Evolutionary conservation across 2,329 filamentous ascomycete species (phyloP), one percentile per base, ranked within the genome.

Genomic region (Daldinia sp.): DNA sequence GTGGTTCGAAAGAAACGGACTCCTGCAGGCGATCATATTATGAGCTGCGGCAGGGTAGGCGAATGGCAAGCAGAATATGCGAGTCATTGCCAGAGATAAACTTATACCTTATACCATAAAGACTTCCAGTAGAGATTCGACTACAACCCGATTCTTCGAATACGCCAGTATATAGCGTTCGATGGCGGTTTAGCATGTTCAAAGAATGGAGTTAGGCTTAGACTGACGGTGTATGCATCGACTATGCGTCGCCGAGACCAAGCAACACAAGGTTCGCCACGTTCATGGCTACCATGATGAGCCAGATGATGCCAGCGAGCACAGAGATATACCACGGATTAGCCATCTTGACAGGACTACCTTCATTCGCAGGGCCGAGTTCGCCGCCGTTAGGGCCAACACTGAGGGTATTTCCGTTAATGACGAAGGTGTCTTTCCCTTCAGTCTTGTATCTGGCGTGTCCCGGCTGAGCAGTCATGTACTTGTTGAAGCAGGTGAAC

Each of bases 401-500:
- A 25, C 17, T 35, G 13, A 65, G 48, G 19, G 27, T 41, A 3
- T 25, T 35, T 6, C 34, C 57, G 39, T 63, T 57, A 2, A 43
- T 59, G 11, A 45, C 53, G 41, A 61, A 60, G 15, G 62, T 63
- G 1, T 71, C 68, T 13, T 75, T 70, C 3, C 71, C 68, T 11
- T 76, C 73, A 41, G 69, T 57, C 39, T 73, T 69, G 54, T 75
- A 76, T 9, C 76, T 71, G 5, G 78, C 77, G 21, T 75, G 73
- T 30, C 82, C 82, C 1, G 82, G 77, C 58, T 77, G 75, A 4
- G 92, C 90, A 7, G 87, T 91, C 93, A 96, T 96, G 77, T 90
- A 95, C 72, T 87, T 87, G 68, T 87, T 85, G 41, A 89, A 83
- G 70, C 90, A 92, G 0, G 93, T 96, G 71, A 96, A 96, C 78